phyloP scores from a whole-genome alignment of 805 yeast species.

The Kodamaea neixiangensis region DNA sequence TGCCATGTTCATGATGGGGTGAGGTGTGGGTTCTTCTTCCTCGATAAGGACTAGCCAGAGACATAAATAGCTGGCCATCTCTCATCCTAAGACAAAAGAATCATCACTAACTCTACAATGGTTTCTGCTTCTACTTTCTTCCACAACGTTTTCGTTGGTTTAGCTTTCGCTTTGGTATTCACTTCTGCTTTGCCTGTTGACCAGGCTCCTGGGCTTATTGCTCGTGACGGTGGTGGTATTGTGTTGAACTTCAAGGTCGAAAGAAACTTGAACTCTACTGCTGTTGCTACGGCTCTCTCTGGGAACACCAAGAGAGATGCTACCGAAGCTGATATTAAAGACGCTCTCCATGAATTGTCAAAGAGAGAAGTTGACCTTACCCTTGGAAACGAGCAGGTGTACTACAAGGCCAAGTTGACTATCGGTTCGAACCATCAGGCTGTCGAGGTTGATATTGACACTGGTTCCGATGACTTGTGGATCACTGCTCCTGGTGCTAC shows the following conservation, averaged over 20 bases:
- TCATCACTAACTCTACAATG: background rate
- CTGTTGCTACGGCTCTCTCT: background rate
- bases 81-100: background rate
- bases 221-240: background rate
- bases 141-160: background rate
- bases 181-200: background rate
- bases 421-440: constrained; percentile 9
- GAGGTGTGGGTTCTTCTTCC: background rate
- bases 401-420: background rate
- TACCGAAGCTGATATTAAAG: background rate
- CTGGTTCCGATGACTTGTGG: constrained; percentile 15
- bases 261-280: background rate
- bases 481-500: background rate
- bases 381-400: background rate
- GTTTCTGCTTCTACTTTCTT: constrained; percentile 1
- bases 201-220: background rate
- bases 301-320: background rate
- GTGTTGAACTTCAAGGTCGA: background rate
- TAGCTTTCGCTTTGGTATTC: background rate
- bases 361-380: background rate
- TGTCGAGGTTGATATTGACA: constrained; percentile 14
- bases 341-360: background rate
- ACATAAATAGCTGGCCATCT: background rate
- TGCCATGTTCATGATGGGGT: background rate
- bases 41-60: background rate